Evolutionary conservation across 192 early-diverging fungal genomes (phyloP).

Genomic region (Spizellomyces sp.): DNA sequence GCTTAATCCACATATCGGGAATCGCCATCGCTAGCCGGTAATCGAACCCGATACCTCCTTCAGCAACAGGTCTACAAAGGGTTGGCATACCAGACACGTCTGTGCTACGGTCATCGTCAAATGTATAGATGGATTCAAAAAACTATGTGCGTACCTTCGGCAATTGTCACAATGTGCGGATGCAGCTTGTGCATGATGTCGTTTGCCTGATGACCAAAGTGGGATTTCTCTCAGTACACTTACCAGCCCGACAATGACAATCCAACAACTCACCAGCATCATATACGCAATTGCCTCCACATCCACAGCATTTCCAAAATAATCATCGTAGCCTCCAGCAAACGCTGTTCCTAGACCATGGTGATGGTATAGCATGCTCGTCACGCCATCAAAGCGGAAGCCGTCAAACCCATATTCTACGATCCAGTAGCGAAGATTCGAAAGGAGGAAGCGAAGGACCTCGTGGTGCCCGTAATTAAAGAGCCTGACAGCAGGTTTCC

Average conservation of each 20-base stretch:
- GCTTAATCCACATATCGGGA: constrained; percentile 99
- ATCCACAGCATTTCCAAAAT: constrained; percentile 85
- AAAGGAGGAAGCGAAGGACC: constrained; percentile 89
- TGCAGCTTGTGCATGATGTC: constrained; percentile 80
- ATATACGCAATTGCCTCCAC: constrained; percentile 84
- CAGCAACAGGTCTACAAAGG: constrained; percentile 78
- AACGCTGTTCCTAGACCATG: constrained; percentile 95
- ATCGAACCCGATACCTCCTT: constrained; percentile 96
- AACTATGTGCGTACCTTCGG: constrained; percentile 68
- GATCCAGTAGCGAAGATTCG: constrained; percentile 94
- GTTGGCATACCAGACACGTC: constrained; percentile 99
- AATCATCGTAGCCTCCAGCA: constrained; percentile 90
- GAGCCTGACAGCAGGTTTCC: constrained; percentile 55
- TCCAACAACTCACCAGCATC: constrained; percentile 62
- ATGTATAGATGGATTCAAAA: background rate
- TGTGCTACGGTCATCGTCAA: constrained; percentile 21
- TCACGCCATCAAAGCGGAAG: constrained; percentile 98
- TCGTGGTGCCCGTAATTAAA: constrained; percentile 97
- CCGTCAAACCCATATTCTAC: constrained; percentile 90
- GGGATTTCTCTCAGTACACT: no score
- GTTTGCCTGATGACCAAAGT: constrained; percentile 56
- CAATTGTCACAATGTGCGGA: constrained; percentile 81
- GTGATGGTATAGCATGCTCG: constrained; percentile 93
- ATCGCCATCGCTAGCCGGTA: constrained; percentile 96
- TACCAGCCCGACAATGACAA: no score